Conservation (phyloP, 345 rosid genomes). For the Citrus glauca region DNA sequence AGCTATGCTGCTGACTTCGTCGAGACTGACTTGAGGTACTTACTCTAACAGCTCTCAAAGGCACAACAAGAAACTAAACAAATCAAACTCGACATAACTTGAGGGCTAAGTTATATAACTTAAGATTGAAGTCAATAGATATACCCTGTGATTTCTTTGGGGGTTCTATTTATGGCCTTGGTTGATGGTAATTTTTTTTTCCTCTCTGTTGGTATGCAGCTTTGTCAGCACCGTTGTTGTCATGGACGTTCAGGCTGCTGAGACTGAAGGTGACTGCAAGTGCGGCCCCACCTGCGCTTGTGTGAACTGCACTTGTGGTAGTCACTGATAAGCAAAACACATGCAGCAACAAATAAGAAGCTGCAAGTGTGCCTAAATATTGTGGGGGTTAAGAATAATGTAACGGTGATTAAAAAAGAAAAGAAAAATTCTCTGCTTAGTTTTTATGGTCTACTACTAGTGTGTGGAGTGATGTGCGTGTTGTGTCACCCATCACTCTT, state of each 20-base stretch:
- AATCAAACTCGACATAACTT: neutral
- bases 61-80: neutral
- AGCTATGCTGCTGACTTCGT: conserved; percentile 48
- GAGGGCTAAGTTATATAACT: neutral
- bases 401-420: neutral
- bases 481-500: neutral
- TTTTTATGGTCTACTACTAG: neutral
- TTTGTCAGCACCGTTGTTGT: conserved; percentile 25
- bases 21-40: conserved; percentile 65
- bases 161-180: too few species aligned
- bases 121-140: neutral
- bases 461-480: neutral
- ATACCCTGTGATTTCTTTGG: neutral
- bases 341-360: neutral
- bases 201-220: conserved; percentile 29
- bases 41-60: neutral
- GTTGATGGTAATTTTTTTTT: neutral
- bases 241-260: conserved; percentile 47
- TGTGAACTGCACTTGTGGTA: conserved; percentile 65
- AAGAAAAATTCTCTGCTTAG: neutral
- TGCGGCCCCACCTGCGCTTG: conserved; percentile 77
- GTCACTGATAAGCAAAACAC: conserved; percentile 28
- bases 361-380: neutral
- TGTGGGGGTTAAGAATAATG: conserved; percentile 3
- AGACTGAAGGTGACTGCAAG: conserved; percentile 72